Percentiles rank a stretch among this genome's conserved stretches.
Conservation (phyloP, 371 early-diverging fungal genomes). For the Mortierella sp. region DNA sequence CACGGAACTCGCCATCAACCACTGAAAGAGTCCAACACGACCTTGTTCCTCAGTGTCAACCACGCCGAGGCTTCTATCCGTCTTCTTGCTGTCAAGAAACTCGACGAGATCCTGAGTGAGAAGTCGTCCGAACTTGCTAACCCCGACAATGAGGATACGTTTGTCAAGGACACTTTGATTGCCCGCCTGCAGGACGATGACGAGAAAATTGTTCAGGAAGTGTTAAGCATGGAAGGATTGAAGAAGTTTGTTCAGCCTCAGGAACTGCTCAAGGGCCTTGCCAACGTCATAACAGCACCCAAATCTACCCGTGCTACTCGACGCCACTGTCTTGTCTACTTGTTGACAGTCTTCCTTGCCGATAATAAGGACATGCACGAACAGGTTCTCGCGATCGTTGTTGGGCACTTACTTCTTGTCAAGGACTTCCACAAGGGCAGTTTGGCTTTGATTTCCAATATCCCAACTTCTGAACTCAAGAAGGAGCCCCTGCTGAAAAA, state of each 20-base stretch:
- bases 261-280: constrained; percentile 37
- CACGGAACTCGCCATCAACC: constrained; percentile 74
- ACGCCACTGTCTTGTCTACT: constrained; percentile 42
- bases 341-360: constrained; percentile 48
- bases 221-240: constrained; percentile 53
- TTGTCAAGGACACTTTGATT: constrained; percentile 64
- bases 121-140: constrained; percentile 40
- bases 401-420: constrained; percentile 35
- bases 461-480: constrained; percentile 44
- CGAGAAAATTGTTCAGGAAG: constrained; percentile 51
- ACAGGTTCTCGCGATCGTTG: constrained; percentile 36
- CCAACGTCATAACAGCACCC: constrained; percentile 36
- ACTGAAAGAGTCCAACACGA: constrained; percentile 73
- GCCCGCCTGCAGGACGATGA: constrained; percentile 65
- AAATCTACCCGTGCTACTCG: constrained; percentile 34
- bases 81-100: constrained; percentile 69
- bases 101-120: constrained; percentile 62
- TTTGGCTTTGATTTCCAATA: constrained; percentile 35
- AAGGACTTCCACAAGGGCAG: constrained; percentile 50
- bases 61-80: constrained; percentile 72
- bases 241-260: constrained; percentile 29
- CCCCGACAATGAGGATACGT: constrained; percentile 30
- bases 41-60: constrained; percentile 76
- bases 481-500: constrained; percentile 54
- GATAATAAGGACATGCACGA: constrained; percentile 39